Evolutionary conservation across 345 rosid genomes (phyloP), one percentile per base, ranked within the genome.

Genomic region (Euclidium syriacum): DNA sequence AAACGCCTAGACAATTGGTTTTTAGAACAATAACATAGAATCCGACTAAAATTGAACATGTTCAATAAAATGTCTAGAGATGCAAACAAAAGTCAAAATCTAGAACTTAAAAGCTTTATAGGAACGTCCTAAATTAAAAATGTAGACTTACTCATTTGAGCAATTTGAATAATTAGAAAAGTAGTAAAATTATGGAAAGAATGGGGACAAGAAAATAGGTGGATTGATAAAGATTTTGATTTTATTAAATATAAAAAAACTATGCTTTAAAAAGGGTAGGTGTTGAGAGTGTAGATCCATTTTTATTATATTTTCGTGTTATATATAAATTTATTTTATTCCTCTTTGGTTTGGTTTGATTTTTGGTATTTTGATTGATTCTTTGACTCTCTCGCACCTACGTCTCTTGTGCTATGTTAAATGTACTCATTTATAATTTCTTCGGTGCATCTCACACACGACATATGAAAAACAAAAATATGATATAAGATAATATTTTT

Each of bases 321-420:
- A 11, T 10, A 36, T 57, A 34, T 23, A 30, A n/a, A 24, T 33
- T 26, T 26, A 43, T 43, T n/a, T 12, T 17, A 41, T 24, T 42
- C 12, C 5, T 3, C 22, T 22, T 20, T 16, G 18, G 25, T 38
- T 51, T 40, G 10, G n/a, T n/a, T 64, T 70, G 57, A 19, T n/a
- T 32, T 42, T 42, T 33, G 25, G 41, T 18, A 43, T 44, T 35
- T 53, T 54, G 58, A 36, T 70, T 33, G 18, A 40, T 48, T 55
- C 58, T 64, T 64, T 49, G 70, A 64, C 65, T 71, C 29, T 36
- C 11, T 49, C 70, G 30, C 58, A 47, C 12, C 40, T 48, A 10
- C 40, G 77, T 74, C 71, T 59, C 59, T 77, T 74, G 36, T 74
- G 80, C 66, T 51, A 79, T 65, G 81, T 71, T 64, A 79, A 61